Base-by-base conservation (phyloP, 2,329 filamentous ascomycete genomes). In the Triangularia setosa region DNA sequence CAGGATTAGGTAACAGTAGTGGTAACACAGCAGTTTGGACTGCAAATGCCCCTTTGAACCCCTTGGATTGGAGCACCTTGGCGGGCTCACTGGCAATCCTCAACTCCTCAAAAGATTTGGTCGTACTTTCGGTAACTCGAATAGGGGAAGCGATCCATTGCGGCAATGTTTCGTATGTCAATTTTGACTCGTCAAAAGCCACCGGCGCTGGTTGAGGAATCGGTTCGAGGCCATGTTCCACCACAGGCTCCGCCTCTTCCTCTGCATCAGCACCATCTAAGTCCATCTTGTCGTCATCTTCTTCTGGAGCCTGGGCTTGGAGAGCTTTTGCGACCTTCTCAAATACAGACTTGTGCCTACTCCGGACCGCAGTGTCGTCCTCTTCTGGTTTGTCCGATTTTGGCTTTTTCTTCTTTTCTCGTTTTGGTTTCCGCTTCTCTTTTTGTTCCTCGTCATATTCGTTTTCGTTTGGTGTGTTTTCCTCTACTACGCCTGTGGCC, bases 21-120 rank as follows among this genome's bases (percentile, higher is more conserved):
- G 94, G 93, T 25, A 99, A 83, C 0, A 95, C 84, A 1, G 88
- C 87, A 4, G 91, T 87, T 76, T 96, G 92, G 0, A 96, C 87
- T 0, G 92, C 90, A 73, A 95, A 89, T 0, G 92, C 90, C 58
- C 88, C 80, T 5, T 81, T 81, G 74, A 91, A 91, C 1, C 87
- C 87, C 66, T 89, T 89, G n/a, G 83, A 80, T 30, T 86, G 80
- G 4, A 99, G 80, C 5, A 84, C 82, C 18, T 85, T 81, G 1
- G 87, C 79, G 8, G 88, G 81, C 54, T 86, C 84, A 4, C 82
- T 72, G 16, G 84, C 78, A 40, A 97, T 83, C 0, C 87, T 87
- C 0, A 95, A 77, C 4, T 82, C 78, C 1, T 77, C 72, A 69
- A 97, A 97, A 0, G 86, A 79, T 0, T 80, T 79, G 30, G 79